Evolutionary conservation across 257 asterid genomes (phyloP), one percentile per base, ranked within the genome.

Genomic region (Solanum pinnatisectum): DNA sequence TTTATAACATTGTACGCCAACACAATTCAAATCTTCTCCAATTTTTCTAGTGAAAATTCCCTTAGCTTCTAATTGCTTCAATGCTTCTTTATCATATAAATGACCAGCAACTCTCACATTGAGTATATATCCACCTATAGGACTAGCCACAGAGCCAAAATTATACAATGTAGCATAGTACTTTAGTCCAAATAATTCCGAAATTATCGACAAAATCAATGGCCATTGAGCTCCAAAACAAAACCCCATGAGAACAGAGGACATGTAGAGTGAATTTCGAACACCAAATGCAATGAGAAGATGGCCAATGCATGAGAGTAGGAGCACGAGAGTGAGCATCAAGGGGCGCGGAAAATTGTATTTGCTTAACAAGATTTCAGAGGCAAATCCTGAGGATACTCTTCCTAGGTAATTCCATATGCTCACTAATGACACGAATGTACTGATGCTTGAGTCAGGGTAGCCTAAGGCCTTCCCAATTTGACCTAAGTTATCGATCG

Each of bases 191-290:
- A 92, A 93, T 3, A 93, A 12, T 44, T 93, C 95, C 1, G 94
- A 94, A 20, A 94, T 91, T 36, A 94, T 91, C 10, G 94, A 89
- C 14, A 92, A 93, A 0, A 93, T 84, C 18, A 94, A 44, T 4
- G 96, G 93, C 96, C 94, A 93, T 42, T 93, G 94, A 1, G 95
- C 95, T 15, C 95, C 95, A 22, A 94, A 91, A 76, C 95, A 93
- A 23, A 93, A 94, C 12, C 95, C 93, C 63, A 89, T 88, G 1
- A 93, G 84, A 42, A 93, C 74, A 5, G 97, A 93, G 14, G 94
- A 85, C 0, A 67, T 9, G 25, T 92, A 94, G 0, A 94, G 92
- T 8, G 93, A 88, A 73, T 93, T 90, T 0, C 93, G 93, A 33
- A 94, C 59, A 4, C 91, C 90, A 72, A 93, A 93, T 11, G 95